Base-by-base conservation (phyloP, 1,284 basidiomycete species). In the Gymnopus androsaceus region DNA sequence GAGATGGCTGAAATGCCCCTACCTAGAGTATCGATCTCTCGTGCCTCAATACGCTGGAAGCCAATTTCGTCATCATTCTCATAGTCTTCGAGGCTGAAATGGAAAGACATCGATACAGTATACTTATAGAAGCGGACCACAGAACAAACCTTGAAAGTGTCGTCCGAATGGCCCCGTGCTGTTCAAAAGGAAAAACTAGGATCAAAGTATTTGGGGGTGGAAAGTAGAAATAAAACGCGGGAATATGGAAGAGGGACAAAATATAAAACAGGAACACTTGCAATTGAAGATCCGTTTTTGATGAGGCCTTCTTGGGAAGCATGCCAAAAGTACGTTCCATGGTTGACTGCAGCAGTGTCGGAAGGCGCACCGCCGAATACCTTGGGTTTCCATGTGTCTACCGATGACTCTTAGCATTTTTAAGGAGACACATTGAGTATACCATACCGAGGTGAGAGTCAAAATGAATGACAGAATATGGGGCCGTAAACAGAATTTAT, bases 111-210 rank as follows among this genome's bases (percentile, higher is more conserved):
- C n/a, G n/a, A n/a, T n/a, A n/a, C n/a, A n/a, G n/a, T n/a, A n/a
- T n/a, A n/a, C n/a, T n/a, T n/a, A n/a, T n/a, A n/a, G n/a, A n/a
- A n/a, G n/a, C n/a, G n/a, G n/a, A n/a, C n/a, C n/a, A n/a, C n/a
- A n/a, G n/a, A n/a, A n/a, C n/a, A n/a, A n/a, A n/a, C n/a, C n/a
- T n/a, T n/a, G 85, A 88, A 45, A 89, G 73, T 1, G 87, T 89
- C 30, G 88, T 90, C 41, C 88, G 78, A 59, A 91, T 90, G 36
- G 89, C 90, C 54, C 89, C 88, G 70, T 90, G 85, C 87, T 90
- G 72, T 70, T 66, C 62, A 58, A 68, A 78, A 67, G 61, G 69
- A 77, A 61, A 71, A 79, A 85, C 86, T 89, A 86, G 86, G 87
- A 88, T 88, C 87, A 82, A 80, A 75, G 74, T 58, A 59, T 65